Percentiles rank a stretch among this genome's conserved stretches.
phyloP scores from a whole-genome alignment of 352 stramenopile species.

The Pythium pyrilobum region DNA sequence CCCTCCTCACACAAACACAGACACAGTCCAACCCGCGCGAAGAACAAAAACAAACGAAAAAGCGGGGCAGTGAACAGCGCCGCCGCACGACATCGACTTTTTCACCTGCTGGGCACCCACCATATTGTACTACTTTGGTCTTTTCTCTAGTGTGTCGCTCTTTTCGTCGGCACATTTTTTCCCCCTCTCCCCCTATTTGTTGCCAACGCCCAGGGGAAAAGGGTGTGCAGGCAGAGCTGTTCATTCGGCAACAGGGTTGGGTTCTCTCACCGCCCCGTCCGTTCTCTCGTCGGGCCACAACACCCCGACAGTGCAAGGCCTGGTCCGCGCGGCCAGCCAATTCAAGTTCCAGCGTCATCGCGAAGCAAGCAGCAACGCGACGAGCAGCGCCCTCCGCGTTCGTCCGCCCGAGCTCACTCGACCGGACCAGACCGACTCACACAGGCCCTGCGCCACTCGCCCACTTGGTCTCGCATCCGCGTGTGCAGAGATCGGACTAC shows the following conservation, averaged over 20 bases:
- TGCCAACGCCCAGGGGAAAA: no score
- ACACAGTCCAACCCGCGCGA: no score
- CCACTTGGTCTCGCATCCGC: slow-evolving; percentile 17
- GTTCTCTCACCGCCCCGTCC: slow-evolving; percentile 4
- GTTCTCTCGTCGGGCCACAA: slow-evolving; percentile 13
- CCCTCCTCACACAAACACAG: not conserved
- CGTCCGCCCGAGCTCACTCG: not conserved
- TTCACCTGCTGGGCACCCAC: no score
- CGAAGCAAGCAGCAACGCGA: not conserved
- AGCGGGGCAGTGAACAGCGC: no score
- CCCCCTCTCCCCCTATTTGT: not conserved
- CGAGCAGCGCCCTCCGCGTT: not conserved
- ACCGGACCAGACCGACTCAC: not conserved
- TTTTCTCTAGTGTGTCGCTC: no score
- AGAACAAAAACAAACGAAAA: no score
- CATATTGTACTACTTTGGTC: no score
- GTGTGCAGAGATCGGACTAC: slow-evolving; percentile 15
- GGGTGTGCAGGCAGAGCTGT: no score
- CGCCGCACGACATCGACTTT: no score
- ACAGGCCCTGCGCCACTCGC: slow-evolving; percentile 1
- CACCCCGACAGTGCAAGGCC: slow-evolving; percentile 5
- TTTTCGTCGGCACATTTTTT: no score
- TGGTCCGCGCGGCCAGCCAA: slow-evolving; percentile 10
- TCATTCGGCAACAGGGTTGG: slow-evolving; percentile 6
- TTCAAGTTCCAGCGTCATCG: slow-evolving; percentile 17